Evolutionary conservation across 2,329 filamentous ascomycete species (phyloP).

Genomic region (Phyllosticta citrichinensis): DNA sequence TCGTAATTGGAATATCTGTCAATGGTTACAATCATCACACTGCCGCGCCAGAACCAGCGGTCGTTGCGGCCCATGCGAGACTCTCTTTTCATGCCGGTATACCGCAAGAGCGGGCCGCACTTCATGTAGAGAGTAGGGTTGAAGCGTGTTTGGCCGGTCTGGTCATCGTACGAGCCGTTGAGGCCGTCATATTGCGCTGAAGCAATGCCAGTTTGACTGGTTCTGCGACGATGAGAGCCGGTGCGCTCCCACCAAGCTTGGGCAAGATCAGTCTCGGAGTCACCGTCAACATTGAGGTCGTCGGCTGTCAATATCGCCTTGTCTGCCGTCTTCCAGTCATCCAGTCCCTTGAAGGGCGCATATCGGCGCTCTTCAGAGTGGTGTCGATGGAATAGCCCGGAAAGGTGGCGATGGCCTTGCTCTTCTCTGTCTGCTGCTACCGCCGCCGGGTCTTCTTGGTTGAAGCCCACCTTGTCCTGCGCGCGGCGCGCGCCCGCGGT

Average conservation of each 20-base stretch:
- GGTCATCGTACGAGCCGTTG: slow-evolving; percentile 50
- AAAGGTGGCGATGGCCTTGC: slow-evolving; percentile 19
- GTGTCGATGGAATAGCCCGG: slow-evolving; percentile 25
- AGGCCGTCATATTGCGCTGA: slow-evolving; percentile 42
- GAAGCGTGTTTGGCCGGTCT: slow-evolving; percentile 59
- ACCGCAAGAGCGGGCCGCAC: slow-evolving; percentile 83
- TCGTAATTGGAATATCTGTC: slow-evolving; percentile 79
- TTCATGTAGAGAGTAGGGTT: slow-evolving; percentile 76
- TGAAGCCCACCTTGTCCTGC: slow-evolving; percentile 33
- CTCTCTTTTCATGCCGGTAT: slow-evolving; percentile 70
- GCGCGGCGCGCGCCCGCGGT: slow-evolving; percentile 26
- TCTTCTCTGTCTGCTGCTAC: background rate
- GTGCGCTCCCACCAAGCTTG: slow-evolving; percentile 68
- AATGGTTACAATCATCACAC: slow-evolving; percentile 87
- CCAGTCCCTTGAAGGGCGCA: slow-evolving; percentile 44
- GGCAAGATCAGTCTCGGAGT: slow-evolving; percentile 18
- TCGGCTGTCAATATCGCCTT: slow-evolving; percentile 29
- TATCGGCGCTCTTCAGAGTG: slow-evolving; percentile 42
- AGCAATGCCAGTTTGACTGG: slow-evolving; percentile 15
- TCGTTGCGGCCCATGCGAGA: slow-evolving; percentile 35
- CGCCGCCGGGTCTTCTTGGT: slow-evolving; percentile 18
- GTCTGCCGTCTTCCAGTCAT: slow-evolving; percentile 40
- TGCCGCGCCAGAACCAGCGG: slow-evolving; percentile 83
- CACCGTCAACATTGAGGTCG: slow-evolving; percentile 33
- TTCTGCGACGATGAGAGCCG: slow-evolving; percentile 34